These are phyloP conservation scores for Citrullus mucosospermus DNA, from an alignment of 306 rosid species.

Conservation along the genomic window DNA sequence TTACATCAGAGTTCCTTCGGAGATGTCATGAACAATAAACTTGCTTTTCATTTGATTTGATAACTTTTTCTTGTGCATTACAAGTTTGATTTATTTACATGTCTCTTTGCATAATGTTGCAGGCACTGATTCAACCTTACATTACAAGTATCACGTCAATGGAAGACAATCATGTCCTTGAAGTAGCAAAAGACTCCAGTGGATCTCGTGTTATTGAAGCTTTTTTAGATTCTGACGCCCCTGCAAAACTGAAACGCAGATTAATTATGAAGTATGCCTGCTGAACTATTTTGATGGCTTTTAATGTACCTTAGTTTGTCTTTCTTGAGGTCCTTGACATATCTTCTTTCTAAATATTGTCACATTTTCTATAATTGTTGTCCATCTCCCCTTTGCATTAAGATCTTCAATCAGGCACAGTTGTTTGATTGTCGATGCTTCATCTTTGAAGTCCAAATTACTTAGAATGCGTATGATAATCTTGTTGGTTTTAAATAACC, in stretches of 20 bases:
- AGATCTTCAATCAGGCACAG: background rate
- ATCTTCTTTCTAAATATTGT: background rate
- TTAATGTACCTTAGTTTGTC: background rate
- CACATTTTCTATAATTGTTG: background rate
- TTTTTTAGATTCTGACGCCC: slow-evolving; percentile 60
- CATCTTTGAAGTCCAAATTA: background rate
- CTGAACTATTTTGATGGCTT: slow-evolving; percentile 15
- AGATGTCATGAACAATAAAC: background rate
- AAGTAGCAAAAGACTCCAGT: slow-evolving; percentile 44
- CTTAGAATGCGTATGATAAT: background rate
- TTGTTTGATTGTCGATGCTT: background rate
- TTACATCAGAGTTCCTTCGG: background rate
- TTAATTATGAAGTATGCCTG: slow-evolving; percentile 49
- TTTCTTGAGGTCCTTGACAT: slow-evolving; percentile 2
- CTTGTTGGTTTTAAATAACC: background rate
- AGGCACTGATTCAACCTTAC: slow-evolving; percentile 66
- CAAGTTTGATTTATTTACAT: background rate
- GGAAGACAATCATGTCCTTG: slow-evolving; percentile 47
- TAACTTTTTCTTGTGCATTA: background rate
- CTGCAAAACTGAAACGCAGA: slow-evolving; percentile 57
- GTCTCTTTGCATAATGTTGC: slow-evolving; percentile 5
- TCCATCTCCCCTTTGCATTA: background rate
- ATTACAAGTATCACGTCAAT: slow-evolving; percentile 49
- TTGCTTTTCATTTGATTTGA: background rate
- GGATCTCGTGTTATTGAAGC: slow-evolving; percentile 86